Evolutionary conservation across 2,329 filamentous ascomycete genomes (phyloP), one percentile per base, ranked within the genome.

Genomic region (Pseudogymnoascus sp.): DNA sequence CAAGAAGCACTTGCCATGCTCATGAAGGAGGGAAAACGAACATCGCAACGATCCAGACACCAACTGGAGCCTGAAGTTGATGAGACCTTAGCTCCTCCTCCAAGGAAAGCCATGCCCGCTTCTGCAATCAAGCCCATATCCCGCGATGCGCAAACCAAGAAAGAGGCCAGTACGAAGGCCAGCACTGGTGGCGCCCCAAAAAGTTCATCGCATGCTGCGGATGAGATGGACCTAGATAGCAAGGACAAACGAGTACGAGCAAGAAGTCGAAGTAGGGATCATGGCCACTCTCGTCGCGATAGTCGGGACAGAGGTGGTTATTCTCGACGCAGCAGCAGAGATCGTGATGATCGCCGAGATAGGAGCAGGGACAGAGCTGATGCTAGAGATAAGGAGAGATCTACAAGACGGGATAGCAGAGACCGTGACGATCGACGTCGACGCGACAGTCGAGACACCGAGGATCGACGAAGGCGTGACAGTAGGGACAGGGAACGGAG

Each of bases 41-140:
- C 69, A 21, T 66, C 70, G 12, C 68, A 70, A 61, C 66, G 68
- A 48, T 69, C 70, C 36, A 67, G 71, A 63, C 68, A 72, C 65
- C 68, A 71, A 63, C 29, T 71, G 39, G 72, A 73, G 42, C 59
- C 70, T n/a, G 71, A 73, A 55, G 61, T 74, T 27, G 72, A 74
- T 59, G 66, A 71, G 33, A 67, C 64, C 17, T 63, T 74, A 25
- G 70, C 71, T 17, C 71, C 72, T 38, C 72, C 71, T 29, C 71
- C 72, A 21, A 65, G 71, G 58, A 73, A 74, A 60, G 61, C 68
- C 3, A 68, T 68, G 61, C 68, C 71, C 55, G 67, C 69, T 27
- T 74, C 71, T 8, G 72, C 71, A 10, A 73, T 74, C 61, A 69
- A 68, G 13, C 71, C 72, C 4, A 71, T 72, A 17, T 68, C 68